A percentile compares a stretch with the other conserved stretches of the same genome.
These are phyloP conservation scores for Passiflora organensis DNA, from an alignment of 345 rosid species.

Conservation along the genomic window DNA sequence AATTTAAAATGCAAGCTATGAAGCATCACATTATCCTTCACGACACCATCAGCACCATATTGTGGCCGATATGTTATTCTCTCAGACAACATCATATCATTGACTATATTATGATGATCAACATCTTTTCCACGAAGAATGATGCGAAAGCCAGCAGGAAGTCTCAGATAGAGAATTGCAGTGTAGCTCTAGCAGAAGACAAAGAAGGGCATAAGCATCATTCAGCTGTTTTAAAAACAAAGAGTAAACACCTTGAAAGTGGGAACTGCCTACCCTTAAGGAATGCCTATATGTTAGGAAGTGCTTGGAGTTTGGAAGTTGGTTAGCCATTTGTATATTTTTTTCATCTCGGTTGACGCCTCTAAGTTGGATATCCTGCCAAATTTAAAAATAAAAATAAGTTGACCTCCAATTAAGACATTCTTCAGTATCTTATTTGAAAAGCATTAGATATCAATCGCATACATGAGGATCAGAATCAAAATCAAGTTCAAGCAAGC, in stretches of 20 bases:
- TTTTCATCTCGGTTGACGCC: slow-evolving; percentile 96
- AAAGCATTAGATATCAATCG: slow-evolving; percentile 5
- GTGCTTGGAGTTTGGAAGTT: slow-evolving; percentile 77
- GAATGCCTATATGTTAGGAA: slow-evolving; percentile 84
- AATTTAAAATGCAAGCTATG: not conserved
- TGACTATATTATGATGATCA: slow-evolving; percentile 91
- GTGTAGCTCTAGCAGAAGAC: slow-evolving; percentile 65
- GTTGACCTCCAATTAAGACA: not conserved
- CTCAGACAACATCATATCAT: slow-evolving; percentile 91
- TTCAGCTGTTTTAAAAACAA: not conserved
- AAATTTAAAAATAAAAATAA: slow-evolving; percentile 3
- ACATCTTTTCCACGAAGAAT: slow-evolving; percentile 88
- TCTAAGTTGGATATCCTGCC: slow-evolving; percentile 94
- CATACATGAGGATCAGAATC: slow-evolving; percentile 65
- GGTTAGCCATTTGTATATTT: slow-evolving; percentile 74
- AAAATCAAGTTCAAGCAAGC: slow-evolving; percentile 79
- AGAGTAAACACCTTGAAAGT: not conserved
- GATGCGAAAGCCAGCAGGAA: slow-evolving; percentile 75
- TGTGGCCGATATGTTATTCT: slow-evolving; percentile 79
- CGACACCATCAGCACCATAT: slow-evolving; percentile 42
- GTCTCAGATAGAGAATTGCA: slow-evolving; percentile 87
- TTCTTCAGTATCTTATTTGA: not conserved
- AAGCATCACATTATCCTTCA: slow-evolving; percentile 51
- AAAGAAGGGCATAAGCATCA: slow-evolving; percentile 8
- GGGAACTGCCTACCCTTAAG: slow-evolving; percentile 53